Percentiles rank a stretch among this genome's conserved stretches.
Evolutionary conservation across 352 stramenopile genomes (phyloP).

Genomic region (Phytophthora sp.): DNA sequence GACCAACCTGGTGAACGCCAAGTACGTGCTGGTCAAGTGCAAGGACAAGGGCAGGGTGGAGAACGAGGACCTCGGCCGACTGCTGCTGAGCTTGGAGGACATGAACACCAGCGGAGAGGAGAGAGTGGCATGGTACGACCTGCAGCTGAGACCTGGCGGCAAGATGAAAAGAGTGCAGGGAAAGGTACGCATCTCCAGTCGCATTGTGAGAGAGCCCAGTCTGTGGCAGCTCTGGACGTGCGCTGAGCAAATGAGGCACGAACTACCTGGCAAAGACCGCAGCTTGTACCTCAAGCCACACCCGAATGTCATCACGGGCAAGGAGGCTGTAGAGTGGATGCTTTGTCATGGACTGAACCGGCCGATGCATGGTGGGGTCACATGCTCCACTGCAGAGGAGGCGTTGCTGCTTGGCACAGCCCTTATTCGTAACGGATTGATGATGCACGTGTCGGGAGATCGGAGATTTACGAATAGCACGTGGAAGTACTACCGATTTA

Average conservation of each 20-base stretch:
- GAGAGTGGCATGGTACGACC: slow-evolving; percentile 84
- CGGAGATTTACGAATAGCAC: slow-evolving; percentile 78
- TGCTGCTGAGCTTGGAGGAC: slow-evolving; percentile 84
- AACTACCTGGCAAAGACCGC: slow-evolving; percentile 72
- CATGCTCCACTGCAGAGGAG: slow-evolving; percentile 85
- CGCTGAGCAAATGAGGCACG: slow-evolving; percentile 84
- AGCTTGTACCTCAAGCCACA: slow-evolving; percentile 88
- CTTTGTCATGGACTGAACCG: slow-evolving; percentile 85
- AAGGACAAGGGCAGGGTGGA: slow-evolving; percentile 89
- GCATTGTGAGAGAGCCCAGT: slow-evolving; percentile 84
- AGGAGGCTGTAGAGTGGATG: slow-evolving; percentile 87
- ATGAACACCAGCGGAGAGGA: slow-evolving; percentile 86
- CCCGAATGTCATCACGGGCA: slow-evolving; percentile 79
- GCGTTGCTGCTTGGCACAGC: slow-evolving; percentile 77
- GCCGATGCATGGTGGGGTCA: slow-evolving; percentile 84
- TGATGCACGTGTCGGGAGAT: slow-evolving; percentile 79
- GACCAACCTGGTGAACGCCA: slow-evolving; percentile 73
- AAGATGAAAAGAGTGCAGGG: slow-evolving; percentile 89
- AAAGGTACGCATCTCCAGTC: slow-evolving; percentile 83
- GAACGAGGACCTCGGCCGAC: slow-evolving; percentile 76
- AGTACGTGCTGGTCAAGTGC: slow-evolving; percentile 88
- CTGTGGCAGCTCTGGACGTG: slow-evolving; percentile 85
- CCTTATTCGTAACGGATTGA: slow-evolving; percentile 68
- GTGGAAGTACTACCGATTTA: slow-evolving; percentile 91
- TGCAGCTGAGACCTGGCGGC: slow-evolving; percentile 77